Base-by-base conservation (phyloP, 2,329 filamentous ascomycete species). In the Amphichorda felina region DNA sequence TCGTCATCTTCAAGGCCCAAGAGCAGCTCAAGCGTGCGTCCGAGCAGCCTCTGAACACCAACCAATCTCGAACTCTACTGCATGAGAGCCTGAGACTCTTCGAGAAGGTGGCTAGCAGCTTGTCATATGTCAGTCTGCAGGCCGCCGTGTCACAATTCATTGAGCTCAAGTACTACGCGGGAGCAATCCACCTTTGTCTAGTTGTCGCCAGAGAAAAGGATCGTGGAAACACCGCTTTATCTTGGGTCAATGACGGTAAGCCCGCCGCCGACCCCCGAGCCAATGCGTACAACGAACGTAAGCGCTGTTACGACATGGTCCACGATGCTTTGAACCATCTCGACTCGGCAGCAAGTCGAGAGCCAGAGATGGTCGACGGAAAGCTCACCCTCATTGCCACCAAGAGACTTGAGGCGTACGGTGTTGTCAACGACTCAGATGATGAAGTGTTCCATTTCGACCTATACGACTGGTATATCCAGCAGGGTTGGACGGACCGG, bases 381-480 rank as follows among this genome's bases (percentile, higher is more conserved):
- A 77, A 82, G 44, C 72, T 75, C 34, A 88, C 86, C 0, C 57
- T 85, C 10, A 73, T 83, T 15, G 77, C 79, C 2, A 88, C 79
- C 32, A 86, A 91, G 55, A 75, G 83, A 43, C 74, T 76, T 34
- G 89, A 98, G 60, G 89, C 91, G 0, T 94, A 96, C 57, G 75
- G 79, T 30, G 83, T 95, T 3, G 87, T 98, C 47, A 85, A 93
- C 51, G 74, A 72, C 39, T 94, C 89, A 0, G 73, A 80, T 11
- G 91, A 98, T 45, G 85, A 95, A 50, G 83, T 95, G 4, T 98
- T 98, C 63, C 82, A 96, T 54, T 93, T 85, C 41, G 86, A 85
- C 48, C 69, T 98, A n/a, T 98, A 95, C 54, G 88, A 95, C 50
- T 98, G 91, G 89, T 98, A 98, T 57, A 78, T 96, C 45, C 61